A percentile compares a stretch with the other conserved stretches of the same genome.
Conservation (phyloP, 306 rosid species). For the Boehmeria nivea region DNA sequence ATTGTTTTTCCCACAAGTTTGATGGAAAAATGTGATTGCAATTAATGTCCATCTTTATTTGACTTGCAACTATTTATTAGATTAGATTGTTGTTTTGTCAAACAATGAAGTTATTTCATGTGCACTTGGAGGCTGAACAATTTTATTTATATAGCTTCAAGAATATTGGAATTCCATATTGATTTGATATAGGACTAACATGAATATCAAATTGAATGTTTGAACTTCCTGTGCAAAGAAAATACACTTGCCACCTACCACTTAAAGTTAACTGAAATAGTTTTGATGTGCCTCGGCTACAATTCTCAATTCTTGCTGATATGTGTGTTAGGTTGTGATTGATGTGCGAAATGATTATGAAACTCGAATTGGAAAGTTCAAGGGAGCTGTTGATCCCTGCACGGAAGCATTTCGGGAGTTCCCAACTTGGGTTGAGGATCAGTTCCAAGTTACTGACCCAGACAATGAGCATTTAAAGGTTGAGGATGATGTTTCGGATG, state of each 20-base stretch:
- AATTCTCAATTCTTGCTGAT: constrained; percentile 9
- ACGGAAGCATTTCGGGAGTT: constrained; percentile 81
- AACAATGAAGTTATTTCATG: not conserved
- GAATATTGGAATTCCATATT: too few species aligned
- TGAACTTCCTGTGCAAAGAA: not conserved
- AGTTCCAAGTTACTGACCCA: constrained; percentile 34
- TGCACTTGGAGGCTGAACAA: too few species aligned
- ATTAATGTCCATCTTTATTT: too few species aligned
- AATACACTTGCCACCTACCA: too few species aligned
- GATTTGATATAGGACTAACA: not conserved
- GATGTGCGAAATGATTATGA: constrained; percentile 91
- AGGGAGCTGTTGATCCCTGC: constrained; percentile 84
- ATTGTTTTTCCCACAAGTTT: too few species aligned
- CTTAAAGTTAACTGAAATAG: not conserved
- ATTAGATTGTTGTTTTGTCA: too few species aligned
- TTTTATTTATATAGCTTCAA: too few species aligned
- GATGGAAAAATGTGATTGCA: too few species aligned
- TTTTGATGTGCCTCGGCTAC: not conserved
- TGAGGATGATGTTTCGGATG: constrained; percentile 26
- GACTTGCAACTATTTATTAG: too few species aligned
- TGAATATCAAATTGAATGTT: not conserved
- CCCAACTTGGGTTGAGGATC: constrained; percentile 83
- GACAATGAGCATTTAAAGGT: constrained; percentile 23
- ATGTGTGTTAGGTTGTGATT: constrained; percentile 60
- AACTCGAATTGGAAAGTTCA: constrained; percentile 90